Evolutionary conservation across 2,329 filamentous ascomycete genomes (phyloP).

Genomic region (Aureobasidium sp.): DNA sequence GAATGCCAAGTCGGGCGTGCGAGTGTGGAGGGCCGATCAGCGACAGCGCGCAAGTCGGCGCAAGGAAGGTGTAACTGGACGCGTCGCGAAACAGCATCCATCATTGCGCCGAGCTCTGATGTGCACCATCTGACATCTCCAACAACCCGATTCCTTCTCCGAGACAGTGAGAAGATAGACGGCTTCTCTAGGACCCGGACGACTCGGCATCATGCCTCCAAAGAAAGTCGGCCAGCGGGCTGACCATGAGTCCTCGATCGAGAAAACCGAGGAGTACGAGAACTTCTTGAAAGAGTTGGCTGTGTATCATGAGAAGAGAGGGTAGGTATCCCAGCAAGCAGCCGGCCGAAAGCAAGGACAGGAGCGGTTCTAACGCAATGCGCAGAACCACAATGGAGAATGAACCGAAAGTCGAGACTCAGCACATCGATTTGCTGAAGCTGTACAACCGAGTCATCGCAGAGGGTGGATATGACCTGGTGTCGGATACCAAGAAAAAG

Average conservation of each 20-base stretch:
- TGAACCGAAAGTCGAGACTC: slow-evolving; percentile 71
- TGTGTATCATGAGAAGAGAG: slow-evolving; percentile 69
- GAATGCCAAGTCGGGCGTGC: background rate
- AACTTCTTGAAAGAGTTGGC: slow-evolving; percentile 68
- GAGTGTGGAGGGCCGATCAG: background rate
- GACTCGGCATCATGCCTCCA: slow-evolving; percentile 16
- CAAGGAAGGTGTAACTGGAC: slow-evolving; percentile 1
- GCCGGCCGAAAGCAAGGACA: background rate
- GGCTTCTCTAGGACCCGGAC: background rate
- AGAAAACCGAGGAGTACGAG: slow-evolving; percentile 57
- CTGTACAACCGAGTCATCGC: slow-evolving; percentile 70
- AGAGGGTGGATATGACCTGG: slow-evolving; percentile 77
- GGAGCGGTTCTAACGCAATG: slow-evolving; percentile 14
- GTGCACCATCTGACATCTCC: background rate
- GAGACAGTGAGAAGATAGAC: background rate
- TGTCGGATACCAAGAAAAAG: slow-evolving; percentile 57
- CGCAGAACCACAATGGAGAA: slow-evolving; percentile 62
- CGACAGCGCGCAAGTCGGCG: background rate
- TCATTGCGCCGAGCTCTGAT: slow-evolving; percentile 4
- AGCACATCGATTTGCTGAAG: slow-evolving; percentile 67
- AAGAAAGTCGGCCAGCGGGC: slow-evolving; percentile 25
- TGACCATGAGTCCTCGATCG: slow-evolving; percentile 39
- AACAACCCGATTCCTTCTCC: background rate
- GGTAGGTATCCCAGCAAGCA: slow-evolving; percentile 36
- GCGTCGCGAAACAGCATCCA: background rate